Evolutionary conservation across 192 early-diverging fungal species (phyloP).

Genomic region (Coemansia sp.): DNA sequence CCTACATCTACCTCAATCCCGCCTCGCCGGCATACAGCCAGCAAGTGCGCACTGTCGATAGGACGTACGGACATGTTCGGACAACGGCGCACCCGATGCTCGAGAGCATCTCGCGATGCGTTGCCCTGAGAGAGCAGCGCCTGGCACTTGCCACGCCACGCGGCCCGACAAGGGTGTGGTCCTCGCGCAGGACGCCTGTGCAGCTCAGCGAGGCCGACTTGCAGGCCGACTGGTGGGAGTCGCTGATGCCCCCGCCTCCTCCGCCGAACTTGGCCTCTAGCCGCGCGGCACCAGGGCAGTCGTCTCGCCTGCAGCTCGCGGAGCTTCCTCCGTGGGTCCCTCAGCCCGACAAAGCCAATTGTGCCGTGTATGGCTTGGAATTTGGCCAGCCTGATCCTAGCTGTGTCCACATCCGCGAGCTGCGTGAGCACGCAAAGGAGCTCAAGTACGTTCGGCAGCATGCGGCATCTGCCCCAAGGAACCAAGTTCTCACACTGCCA

Average conservation of each 20-base stretch:
- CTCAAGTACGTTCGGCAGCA: slow-evolving; percentile 39
- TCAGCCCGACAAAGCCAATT: slow-evolving; percentile 30
- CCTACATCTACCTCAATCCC: slow-evolving; percentile 35
- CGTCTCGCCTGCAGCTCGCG: slow-evolving; percentile 12
- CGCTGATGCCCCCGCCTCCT: slow-evolving; percentile 47
- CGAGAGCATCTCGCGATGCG: slow-evolving; percentile 42
- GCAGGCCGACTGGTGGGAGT: slow-evolving; percentile 41
- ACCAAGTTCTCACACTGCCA: slow-evolving; percentile 4
- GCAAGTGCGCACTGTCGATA: slow-evolving; percentile 39
- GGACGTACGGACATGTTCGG: slow-evolving; percentile 35
- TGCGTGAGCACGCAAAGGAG: slow-evolving; percentile 37
- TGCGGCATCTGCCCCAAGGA: slow-evolving; percentile 8
- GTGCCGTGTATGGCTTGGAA: slow-evolving; percentile 29
- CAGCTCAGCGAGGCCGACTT: slow-evolving; percentile 16
- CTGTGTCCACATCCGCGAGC: slow-evolving; percentile 36
- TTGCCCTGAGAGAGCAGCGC: slow-evolving; percentile 36
- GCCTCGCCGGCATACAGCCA: slow-evolving; percentile 34
- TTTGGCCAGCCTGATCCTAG: slow-evolving; percentile 15
- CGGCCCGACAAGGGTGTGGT: slow-evolving; percentile 15
- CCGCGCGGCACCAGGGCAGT: background rate
- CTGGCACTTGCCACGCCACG: slow-evolving; percentile 17
- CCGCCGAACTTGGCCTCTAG: background rate
- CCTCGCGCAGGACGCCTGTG: slow-evolving; percentile 17
- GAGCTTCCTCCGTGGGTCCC: slow-evolving; percentile 40
- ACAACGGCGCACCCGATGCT: slow-evolving; percentile 33